A percentile compares a stretch with the other conserved stretches of the same genome.
Evolutionary conservation across 164 flowering plant genomes (phyloP).

Genomic region (Umbilicus rupestris): DNA sequence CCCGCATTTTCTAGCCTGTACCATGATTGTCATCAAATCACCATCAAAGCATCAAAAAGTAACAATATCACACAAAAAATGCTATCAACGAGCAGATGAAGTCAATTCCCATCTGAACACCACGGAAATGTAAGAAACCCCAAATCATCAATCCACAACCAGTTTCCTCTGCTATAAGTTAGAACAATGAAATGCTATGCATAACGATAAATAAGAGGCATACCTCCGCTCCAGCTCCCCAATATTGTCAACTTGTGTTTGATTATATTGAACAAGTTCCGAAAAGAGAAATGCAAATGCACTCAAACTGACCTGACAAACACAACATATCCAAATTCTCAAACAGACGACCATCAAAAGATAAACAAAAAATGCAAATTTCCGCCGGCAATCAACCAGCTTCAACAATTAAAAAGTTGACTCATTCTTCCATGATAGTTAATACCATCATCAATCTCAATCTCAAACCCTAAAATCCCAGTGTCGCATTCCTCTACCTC

Average conservation of each 20-base stretch:
- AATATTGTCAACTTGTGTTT: slow-evolving; percentile 95
- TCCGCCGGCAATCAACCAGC: background rate
- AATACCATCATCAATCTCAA: no score
- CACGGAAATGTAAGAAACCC: background rate
- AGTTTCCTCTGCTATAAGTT: background rate
- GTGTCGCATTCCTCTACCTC: no score
- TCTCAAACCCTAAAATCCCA: no score
- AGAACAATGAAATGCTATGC: background rate
- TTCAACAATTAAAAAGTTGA: background rate
- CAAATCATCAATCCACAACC: no score
- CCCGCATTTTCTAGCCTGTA: slow-evolving; percentile 97
- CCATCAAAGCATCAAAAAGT: background rate
- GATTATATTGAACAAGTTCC: slow-evolving; percentile 97
- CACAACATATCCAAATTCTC: background rate
- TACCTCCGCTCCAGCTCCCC: slow-evolving; percentile 92
- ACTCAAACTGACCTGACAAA: slow-evolving; percentile 86
- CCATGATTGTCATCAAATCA: slow-evolving; percentile 6
- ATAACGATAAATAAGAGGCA: background rate
- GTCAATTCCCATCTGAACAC: background rate
- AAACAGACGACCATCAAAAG: background rate
- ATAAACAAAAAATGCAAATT: background rate
- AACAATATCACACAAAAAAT: background rate
- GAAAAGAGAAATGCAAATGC: slow-evolving; percentile 92
- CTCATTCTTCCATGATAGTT: background rate
- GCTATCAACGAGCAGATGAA: background rate